Percentiles rank a stretch among this genome's conserved stretches.
Conservation (phyloP, 73 alveolate species). For the Tetrahymena thermophila region DNA sequence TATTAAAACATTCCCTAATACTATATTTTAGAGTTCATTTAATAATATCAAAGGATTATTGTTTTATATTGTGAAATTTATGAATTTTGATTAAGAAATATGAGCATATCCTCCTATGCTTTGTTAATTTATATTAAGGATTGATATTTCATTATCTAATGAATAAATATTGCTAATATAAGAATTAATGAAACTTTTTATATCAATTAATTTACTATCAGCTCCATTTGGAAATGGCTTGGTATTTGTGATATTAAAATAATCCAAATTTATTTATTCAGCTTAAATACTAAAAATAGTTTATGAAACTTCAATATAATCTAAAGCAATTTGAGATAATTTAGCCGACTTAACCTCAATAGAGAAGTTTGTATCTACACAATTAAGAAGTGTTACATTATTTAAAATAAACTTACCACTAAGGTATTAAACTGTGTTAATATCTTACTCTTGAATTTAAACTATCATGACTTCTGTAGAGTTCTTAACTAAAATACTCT, state of each 20-base stretch:
- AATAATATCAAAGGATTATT: neutral
- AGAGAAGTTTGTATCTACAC: neutral
- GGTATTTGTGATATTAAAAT: neutral
- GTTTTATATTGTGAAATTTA: neutral
- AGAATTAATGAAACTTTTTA: neutral
- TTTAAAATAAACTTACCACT: neutral
- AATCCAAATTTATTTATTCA: no score
- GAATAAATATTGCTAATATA: neutral
- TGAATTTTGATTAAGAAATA: neutral
- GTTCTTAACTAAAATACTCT: no score
- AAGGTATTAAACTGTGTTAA: neutral
- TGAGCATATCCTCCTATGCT: neutral
- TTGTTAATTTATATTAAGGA: no score
- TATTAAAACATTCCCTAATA: no score
- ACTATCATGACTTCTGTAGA: neutral
- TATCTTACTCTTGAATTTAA: neutral
- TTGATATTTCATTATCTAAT: neutral
- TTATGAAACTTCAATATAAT: neutral
- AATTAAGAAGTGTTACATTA: neutral
- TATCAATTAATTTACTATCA: neutral
- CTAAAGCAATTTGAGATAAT: neutral
- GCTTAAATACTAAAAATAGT: neutral
- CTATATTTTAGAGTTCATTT: neutral
- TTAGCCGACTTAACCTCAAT: neutral
- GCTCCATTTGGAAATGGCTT: neutral